Conservation (phyloP, 805 yeast species). For the Suhomyces kilbournensis region DNA sequence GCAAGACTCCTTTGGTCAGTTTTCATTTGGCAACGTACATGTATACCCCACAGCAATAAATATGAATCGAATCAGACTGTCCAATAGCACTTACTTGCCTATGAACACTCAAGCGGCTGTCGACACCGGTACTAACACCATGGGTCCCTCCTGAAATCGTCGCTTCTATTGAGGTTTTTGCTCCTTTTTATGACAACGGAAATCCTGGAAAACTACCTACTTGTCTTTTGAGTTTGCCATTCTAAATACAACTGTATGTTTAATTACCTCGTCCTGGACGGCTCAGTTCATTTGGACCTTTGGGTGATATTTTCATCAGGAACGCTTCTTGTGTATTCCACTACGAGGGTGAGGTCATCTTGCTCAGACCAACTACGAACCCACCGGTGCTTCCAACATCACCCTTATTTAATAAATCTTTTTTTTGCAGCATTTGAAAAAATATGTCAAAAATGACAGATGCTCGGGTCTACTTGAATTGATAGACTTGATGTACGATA, state of each 20-base stretch:
- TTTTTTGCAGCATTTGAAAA: not conserved
- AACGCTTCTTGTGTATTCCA: constrained; percentile 23
- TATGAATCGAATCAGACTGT: too few relatives aligned
- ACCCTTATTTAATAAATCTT: not conserved
- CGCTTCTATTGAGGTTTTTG: too few relatives aligned
- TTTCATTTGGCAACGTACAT: too few relatives aligned
- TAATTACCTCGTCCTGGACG: not conserved
- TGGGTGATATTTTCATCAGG: constrained; percentile 25
- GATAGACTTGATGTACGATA: too few relatives aligned
- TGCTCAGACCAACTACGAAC: constrained; percentile 18
- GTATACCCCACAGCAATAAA: too few relatives aligned
- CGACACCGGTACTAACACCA: not conserved
- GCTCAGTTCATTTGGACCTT: constrained; percentile 1
- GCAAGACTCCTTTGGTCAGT: too few relatives aligned
- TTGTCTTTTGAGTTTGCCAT: not conserved
- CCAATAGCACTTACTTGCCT: too few relatives aligned
- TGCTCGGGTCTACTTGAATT: too few relatives aligned
- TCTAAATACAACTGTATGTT: not conserved
- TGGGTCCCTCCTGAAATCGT: not conserved
- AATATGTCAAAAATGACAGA: too few relatives aligned
- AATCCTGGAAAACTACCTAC: not conserved
- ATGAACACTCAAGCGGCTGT: too few relatives aligned
- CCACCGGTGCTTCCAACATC: not conserved
- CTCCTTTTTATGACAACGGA: not conserved
- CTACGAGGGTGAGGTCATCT: constrained; percentile 21